Base-by-base conservation (phyloP, 169 alveolate species). In the Cryptosporidium ryanae region DNA sequence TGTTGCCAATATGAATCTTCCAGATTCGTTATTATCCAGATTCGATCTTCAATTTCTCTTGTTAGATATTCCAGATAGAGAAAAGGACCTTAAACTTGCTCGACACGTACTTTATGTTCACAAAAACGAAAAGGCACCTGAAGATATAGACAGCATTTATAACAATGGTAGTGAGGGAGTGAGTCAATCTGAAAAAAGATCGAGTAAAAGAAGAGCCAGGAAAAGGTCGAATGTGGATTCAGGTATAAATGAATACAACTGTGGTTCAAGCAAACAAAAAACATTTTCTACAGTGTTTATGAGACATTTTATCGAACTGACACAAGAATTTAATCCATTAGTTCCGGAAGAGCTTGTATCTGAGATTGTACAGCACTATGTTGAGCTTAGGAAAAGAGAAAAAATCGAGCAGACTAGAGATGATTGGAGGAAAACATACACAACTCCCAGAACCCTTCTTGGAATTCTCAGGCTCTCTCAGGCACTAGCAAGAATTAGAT, bases 21-120 rank as follows among this genome's bases (percentile, higher is more conserved):
- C 99, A 13, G 98, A 98, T n/a, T 99, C 99, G 0, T 92, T 98
- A 48, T 92, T 98, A 54, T 95, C 99, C 7, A 95, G 99, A 82
- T 98, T 98, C 90, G 99, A 98, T 91, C 89, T 98, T 43, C 96
- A 96, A 44, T 94, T 94, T 89, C 83, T 95, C 54, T 90, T 96
- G 64, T 84, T 96, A 32, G 98, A 96, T 82, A 90, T 92, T 64
- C 93, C 96, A 2, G 97, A 97, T 70, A 70, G 91, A 18, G 93
- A 93, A 61, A 92, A 94, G 90, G 99, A 97, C 84, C 90, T 92
- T 21, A 83, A 82, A 84, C 90, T 97, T 34, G 98, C 99, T 46
- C 93, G 93, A 81, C 98, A 97, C 83, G 98, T 97, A 32, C 95
- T 96, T 12, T 90, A 93, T 66, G 96, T 97, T 18, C 96, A 96